Conservation (phyloP, 2,329 filamentous ascomycete genomes). For the Pseudogymnoascus sp. region DNA sequence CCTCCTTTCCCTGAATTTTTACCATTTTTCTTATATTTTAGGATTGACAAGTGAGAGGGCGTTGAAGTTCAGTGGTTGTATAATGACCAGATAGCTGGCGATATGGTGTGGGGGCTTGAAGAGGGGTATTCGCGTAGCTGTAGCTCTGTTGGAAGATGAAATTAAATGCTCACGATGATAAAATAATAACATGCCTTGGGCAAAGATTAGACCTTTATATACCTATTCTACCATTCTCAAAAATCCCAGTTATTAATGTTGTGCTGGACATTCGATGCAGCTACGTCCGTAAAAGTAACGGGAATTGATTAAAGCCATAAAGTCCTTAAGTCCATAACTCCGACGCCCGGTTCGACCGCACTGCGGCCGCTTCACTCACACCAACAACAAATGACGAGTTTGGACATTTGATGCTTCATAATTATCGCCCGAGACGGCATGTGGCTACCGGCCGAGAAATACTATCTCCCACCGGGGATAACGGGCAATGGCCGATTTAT, state of each 20-base stretch:
- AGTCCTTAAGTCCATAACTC: background rate
- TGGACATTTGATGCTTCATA: background rate
- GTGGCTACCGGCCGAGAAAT: background rate
- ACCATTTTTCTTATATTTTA: constrained; percentile 1
- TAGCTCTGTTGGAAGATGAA: background rate
- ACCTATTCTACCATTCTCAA: background rate
- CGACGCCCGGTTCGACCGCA: background rate
- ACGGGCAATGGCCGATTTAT: background rate
- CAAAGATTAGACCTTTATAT: background rate
- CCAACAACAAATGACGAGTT: background rate
- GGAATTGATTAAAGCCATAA: background rate
- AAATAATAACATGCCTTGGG: background rate
- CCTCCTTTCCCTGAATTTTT: constrained; percentile 21
- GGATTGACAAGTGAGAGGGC: background rate
- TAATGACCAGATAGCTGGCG: background rate
- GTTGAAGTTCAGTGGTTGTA: background rate
- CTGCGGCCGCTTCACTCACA: background rate
- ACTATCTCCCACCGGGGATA: background rate
- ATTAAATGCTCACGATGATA: background rate
- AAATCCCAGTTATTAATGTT: background rate
- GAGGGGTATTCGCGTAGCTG: background rate
- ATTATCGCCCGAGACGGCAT: too few species aligned
- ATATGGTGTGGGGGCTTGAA: background rate
- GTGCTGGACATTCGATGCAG: background rate
- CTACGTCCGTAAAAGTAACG: background rate